Percentiles rank a stretch among this genome's conserved stretches.
phyloP scores from a whole-genome alignment of 805 yeast genomes.

The Wickerhamomyces bovis region DNA sequence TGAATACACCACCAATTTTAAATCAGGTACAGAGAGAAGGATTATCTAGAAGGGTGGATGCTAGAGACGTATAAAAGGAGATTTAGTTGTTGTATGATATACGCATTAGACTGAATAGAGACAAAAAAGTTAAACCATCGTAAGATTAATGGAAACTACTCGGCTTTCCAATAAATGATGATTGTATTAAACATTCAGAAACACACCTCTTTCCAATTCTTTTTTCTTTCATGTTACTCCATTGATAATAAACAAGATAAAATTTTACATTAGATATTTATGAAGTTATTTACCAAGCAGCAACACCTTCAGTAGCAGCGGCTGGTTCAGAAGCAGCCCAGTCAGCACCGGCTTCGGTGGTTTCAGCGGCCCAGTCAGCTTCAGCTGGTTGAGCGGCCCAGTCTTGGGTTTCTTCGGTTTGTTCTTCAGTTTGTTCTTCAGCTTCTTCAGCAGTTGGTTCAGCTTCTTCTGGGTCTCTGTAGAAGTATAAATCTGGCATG shows the following conservation, averaged over 20 bases:
- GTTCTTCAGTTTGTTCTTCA: conserved; percentile 50
- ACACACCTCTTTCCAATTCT: neutral
- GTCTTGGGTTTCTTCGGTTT: conserved; percentile 63
- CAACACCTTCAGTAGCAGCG: conserved; percentile 25
- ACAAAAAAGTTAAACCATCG: too few relatives aligned
- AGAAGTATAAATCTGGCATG: conserved; percentile 99
- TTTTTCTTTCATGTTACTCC: neutral
- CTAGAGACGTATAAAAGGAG: too few relatives aligned
- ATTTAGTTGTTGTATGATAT: neutral
- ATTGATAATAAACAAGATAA: conserved; percentile 15
- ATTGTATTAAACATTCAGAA: neutral
- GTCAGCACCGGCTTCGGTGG: conserved; percentile 62
- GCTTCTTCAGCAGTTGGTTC: conserved; percentile 67
- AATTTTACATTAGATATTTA: conserved; percentile 24
- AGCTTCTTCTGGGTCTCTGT: conserved; percentile 99
- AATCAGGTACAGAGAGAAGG: neutral
- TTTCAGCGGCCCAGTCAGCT: conserved; percentile 72
- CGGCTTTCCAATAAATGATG: neutral
- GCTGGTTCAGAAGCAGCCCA: conserved; percentile 43
- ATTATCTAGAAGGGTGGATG: neutral
- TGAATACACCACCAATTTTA: neutral
- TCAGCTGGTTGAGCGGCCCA: conserved; percentile 63
- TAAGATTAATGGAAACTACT: neutral
- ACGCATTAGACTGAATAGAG: neutral
- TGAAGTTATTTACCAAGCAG: conserved; percentile 22